Evolutionary conservation across 2,329 filamentous ascomycete species (phyloP).

Genomic region (Arthrocladium fulminans): DNA sequence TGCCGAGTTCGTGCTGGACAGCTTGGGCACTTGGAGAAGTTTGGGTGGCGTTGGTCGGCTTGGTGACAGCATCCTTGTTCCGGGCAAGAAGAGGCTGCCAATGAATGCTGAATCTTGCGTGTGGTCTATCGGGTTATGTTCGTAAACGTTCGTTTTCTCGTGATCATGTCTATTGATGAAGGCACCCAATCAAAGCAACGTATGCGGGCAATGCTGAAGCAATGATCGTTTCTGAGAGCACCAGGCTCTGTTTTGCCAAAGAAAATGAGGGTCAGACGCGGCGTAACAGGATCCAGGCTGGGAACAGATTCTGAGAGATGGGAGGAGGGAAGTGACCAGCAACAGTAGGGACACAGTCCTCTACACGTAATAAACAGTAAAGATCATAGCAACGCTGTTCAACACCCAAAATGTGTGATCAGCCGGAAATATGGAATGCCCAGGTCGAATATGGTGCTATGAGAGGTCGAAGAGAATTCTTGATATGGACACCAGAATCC

Average conservation of each 20-base stretch:
- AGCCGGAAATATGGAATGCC: not conserved
- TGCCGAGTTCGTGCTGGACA: conserved; percentile 14
- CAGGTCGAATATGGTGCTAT: not conserved
- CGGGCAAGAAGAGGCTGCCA: conserved; percentile 2
- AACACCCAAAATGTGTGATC: not conserved
- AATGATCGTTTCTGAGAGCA: not conserved
- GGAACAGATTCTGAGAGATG: not conserved
- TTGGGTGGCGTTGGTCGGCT: conserved; percentile 26
- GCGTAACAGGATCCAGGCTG: not conserved
- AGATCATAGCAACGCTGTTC: not conserved
- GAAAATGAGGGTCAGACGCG: not conserved
- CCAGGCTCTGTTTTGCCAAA: not conserved
- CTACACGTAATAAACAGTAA: not conserved
- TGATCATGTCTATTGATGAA: not conserved
- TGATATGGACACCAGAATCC: not conserved
- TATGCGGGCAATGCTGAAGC: not conserved
- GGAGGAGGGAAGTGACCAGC: not conserved
- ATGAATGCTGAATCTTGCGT: not conserved
- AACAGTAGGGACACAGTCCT: conserved; percentile 1
- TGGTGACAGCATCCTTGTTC: conserved; percentile 27
- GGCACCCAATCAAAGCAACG: not conserved
- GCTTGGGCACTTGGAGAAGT: conserved; percentile 11
- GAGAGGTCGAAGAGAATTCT: not conserved
- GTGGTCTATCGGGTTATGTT: not conserved
- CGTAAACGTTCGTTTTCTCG: conserved; percentile 1